Evolutionary conservation across 2,329 filamentous ascomycete species (phyloP).

Genomic region (Cyclaneusma minus): DNA sequence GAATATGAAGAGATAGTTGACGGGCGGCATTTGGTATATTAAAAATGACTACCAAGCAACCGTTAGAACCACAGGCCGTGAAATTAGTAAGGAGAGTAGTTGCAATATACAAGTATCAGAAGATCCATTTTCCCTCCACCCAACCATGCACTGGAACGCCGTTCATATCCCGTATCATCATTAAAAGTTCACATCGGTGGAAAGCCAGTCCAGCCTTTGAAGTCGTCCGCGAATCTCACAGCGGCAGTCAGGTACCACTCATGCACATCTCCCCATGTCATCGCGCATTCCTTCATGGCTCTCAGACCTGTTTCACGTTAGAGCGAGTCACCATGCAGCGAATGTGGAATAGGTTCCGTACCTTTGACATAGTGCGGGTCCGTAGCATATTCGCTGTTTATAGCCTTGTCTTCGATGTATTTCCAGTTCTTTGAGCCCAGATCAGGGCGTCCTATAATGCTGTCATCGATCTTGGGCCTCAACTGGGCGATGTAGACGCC

Average conservation of each 20-base stretch:
- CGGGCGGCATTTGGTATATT: no score
- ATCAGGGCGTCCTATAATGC: conserved; percentile 43
- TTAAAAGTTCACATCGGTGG: no score
- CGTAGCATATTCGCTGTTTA: conserved; percentile 49
- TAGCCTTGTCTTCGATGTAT: conserved; percentile 55
- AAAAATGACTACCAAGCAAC: no score
- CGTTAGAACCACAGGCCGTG: no score
- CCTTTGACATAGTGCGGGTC: conserved; percentile 83
- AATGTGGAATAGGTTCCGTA: conserved; percentile 19
- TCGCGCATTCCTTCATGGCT: conserved; percentile 57
- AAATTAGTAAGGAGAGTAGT: no score
- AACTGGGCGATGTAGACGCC: conserved; percentile 62
- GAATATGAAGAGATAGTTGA: no score
- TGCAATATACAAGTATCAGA: no score
- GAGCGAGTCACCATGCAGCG: background rate
- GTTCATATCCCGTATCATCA: no score
- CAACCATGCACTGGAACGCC: no score
- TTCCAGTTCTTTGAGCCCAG: conserved; percentile 51
- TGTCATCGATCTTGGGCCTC: conserved; percentile 56
- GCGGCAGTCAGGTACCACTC: conserved; percentile 52
- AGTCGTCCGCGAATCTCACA: conserved; percentile 58
- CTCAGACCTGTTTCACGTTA: conserved; percentile 50
- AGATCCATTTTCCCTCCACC: no score
- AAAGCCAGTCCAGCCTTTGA: conserved; percentile 44
- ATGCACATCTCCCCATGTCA: conserved; percentile 58